These are phyloP conservation scores for Fusarium ambrosium DNA, from an alignment of 2,329 filamentous ascomycete genomes.

Conservation along the genomic window DNA sequence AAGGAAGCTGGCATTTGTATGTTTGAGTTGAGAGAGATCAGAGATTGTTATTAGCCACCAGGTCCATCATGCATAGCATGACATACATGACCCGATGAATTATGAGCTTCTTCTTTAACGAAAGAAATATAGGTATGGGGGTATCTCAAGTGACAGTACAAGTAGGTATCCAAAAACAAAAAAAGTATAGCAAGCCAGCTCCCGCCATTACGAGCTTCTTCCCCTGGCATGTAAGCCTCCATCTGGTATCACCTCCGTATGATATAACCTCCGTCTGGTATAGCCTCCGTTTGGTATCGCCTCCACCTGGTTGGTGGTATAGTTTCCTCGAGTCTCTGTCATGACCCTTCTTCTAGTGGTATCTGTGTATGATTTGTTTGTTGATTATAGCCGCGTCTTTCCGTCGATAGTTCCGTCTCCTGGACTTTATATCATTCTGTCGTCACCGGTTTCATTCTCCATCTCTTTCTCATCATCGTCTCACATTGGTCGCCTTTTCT, in stretches of 20 bases:
- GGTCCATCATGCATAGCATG: slow-evolving; percentile 14
- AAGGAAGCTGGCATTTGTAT: background rate
- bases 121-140: slow-evolving; percentile 46
- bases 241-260: background rate
- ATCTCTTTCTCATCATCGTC: slow-evolving; percentile 18
- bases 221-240: slow-evolving; percentile 5
- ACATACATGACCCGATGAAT: slow-evolving; percentile 17
- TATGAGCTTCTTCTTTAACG: slow-evolving; percentile 43
- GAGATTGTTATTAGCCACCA: slow-evolving; percentile 31
- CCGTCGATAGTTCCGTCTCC: slow-evolving; percentile 14
- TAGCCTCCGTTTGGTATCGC: background rate
- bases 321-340: slow-evolving; percentile 24
- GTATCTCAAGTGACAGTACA: slow-evolving; percentile 49
- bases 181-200: slow-evolving; percentile 24
- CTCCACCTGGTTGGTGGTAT: background rate
- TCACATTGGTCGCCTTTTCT: slow-evolving; percentile 3
- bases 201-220: slow-evolving; percentile 38
- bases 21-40: background rate
- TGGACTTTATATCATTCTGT: slow-evolving; percentile 18
- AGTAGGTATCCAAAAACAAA: slow-evolving; percentile 35
- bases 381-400: slow-evolving; percentile 26
- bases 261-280: background rate
- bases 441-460: slow-evolving; percentile 15
- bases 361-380: slow-evolving; percentile 22
- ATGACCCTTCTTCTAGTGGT: slow-evolving; percentile 36